These are phyloP conservation scores for Aquanectria penicillioides DNA, from an alignment of 2,329 filamentous ascomycete species.

Conservation along the genomic window DNA sequence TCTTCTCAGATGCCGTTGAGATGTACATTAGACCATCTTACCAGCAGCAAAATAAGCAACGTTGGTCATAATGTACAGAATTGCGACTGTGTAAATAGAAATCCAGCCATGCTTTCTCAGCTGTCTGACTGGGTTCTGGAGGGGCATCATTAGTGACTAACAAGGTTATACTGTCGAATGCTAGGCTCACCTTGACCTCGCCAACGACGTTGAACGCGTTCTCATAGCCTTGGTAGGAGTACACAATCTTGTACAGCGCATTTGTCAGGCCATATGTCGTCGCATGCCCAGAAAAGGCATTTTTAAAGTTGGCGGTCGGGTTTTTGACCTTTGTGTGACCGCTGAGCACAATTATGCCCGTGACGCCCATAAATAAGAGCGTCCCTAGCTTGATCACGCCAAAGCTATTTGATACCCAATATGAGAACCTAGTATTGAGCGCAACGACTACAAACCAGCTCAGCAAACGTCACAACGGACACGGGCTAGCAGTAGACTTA, in stretches of 20 bases:
- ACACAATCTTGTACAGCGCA: slow-evolving; percentile 67
- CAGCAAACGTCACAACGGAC: too few species aligned
- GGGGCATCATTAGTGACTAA: too few species aligned
- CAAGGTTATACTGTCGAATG: too few species aligned
- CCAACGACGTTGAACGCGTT: slow-evolving; percentile 72
- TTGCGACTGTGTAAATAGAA: slow-evolving; percentile 60
- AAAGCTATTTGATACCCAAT: background rate
- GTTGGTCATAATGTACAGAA: slow-evolving; percentile 67
- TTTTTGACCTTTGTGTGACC: slow-evolving; percentile 16
- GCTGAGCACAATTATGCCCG: background rate
- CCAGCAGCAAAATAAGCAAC: slow-evolving; percentile 69
- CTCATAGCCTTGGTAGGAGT: slow-evolving; percentile 66
- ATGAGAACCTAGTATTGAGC: background rate
- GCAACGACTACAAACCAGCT: slow-evolving; percentile 68
- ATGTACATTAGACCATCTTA: too few species aligned
- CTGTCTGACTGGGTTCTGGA: slow-evolving; percentile 66
- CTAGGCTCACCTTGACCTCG: slow-evolving; percentile 59
- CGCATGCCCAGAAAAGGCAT: slow-evolving; percentile 47
- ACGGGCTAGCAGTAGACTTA: too few species aligned
- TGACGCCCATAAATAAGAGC: background rate
- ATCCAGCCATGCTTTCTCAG: slow-evolving; percentile 60
- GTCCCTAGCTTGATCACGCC: background rate
- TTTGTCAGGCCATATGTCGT: slow-evolving; percentile 50
- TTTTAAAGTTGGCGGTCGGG: slow-evolving; percentile 47
- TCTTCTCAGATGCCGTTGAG: too few species aligned